Evolutionary conservation across 352 stramenopile genomes (phyloP).

Genomic region (Phytopythium aichiense): DNA sequence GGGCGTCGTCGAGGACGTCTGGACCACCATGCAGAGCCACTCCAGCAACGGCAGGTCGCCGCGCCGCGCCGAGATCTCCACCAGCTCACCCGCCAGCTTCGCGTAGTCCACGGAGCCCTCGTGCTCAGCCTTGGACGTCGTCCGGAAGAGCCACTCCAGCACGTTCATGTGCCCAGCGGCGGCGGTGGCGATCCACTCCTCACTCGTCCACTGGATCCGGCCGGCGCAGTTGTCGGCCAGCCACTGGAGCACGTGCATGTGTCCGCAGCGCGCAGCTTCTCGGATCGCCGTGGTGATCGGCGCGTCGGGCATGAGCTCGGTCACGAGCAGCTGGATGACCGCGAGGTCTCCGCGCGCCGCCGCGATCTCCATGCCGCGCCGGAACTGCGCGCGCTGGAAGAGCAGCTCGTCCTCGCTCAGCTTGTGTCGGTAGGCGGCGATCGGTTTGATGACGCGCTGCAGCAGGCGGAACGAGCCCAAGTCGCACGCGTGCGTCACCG

Average conservation of each 20-base stretch:
- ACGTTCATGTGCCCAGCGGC: constrained; percentile 10
- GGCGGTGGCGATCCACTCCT: constrained; percentile 12
- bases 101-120: background rate
- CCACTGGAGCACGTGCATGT: constrained; percentile 24
- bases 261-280: constrained; percentile 15
- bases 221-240: constrained; percentile 10
- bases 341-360: background rate
- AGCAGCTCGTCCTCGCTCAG: background rate
- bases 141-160: constrained; percentile 13
- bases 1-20: constrained; percentile 1
- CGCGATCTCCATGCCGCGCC: constrained; percentile 8
- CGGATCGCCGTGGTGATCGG: constrained; percentile 6
- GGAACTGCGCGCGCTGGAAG: constrained; percentile 3
- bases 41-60: constrained; percentile 13
- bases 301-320: constrained; percentile 2
- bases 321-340: constrained; percentile 8
- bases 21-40: constrained; percentile 13
- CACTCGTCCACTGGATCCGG: constrained; percentile 8
- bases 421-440: background rate
- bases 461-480: background rate
- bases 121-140: constrained; percentile 2
- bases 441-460: background rate
- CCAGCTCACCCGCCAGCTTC: constrained; percentile 9
- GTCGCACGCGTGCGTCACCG: background rate
- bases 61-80: constrained; percentile 4